Conservation (phyloP, 176 grass and related monocot genomes). For the Carex scoparia region DNA sequence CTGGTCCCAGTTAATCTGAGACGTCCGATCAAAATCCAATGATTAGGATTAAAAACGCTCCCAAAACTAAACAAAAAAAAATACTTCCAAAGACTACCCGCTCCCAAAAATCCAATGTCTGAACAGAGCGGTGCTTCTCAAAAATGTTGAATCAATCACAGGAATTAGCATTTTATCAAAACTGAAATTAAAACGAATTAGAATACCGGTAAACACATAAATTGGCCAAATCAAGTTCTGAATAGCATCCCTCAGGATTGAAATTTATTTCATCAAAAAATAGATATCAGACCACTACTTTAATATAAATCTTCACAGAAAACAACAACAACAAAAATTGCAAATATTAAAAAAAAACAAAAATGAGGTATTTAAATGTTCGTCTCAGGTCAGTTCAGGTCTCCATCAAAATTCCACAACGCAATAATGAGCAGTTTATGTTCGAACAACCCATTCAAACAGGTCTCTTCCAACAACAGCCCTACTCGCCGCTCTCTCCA, state of each 20-base stretch:
- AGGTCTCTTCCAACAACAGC: too few species aligned
- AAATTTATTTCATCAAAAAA: slow-evolving; percentile 5
- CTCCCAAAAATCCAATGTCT: too few species aligned
- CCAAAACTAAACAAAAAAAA: too few species aligned
- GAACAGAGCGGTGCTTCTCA: too few species aligned
- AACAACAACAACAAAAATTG: neutral
- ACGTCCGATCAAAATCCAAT: too few species aligned
- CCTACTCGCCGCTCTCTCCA: too few species aligned
- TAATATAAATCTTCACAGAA: neutral
- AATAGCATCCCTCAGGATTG: neutral
- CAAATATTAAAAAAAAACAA: neutral
- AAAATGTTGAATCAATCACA: slow-evolving; percentile 9
- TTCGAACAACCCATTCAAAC: too few species aligned
- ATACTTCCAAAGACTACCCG: too few species aligned
- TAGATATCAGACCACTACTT: slow-evolving; percentile 11
- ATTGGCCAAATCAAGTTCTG: neutral
- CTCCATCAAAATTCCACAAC: slow-evolving; percentile 23
- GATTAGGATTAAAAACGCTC: too few species aligned
- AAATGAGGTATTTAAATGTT: neutral
- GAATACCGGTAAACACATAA: neutral
- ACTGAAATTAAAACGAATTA: neutral
- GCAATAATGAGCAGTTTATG: slow-evolving; percentile 16
- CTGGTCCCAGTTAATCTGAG: too few species aligned
- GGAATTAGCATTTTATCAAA: neutral
- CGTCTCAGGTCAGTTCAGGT: slow-evolving; percentile 22